Evolutionary conservation across 164 flowering plant species (phyloP), one percentile per base, ranked within the genome.

Genomic region (Litsea cubeba): DNA sequence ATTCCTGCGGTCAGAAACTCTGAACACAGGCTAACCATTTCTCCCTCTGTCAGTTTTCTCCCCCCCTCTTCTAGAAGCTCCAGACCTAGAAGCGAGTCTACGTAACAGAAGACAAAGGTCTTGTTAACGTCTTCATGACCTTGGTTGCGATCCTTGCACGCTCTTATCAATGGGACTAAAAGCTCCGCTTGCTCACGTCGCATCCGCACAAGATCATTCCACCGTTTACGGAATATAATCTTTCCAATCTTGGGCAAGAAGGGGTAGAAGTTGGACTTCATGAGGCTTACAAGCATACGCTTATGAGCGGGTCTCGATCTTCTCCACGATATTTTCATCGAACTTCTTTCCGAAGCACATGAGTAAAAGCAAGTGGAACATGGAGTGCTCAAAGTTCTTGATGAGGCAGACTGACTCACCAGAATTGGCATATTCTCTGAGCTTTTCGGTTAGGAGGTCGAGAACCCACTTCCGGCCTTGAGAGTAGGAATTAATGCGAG

Each of bases 311-410:
- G 35, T 3, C 18, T 79, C 83, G 10, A 85, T 76, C 17, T 84
- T 75, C 14, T 50, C 32, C 1, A 87, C 74, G 2, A 30, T 57
- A 0, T 74, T 30, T 51, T 85, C 90, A 7, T 83, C 82, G 8
- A 85, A 23, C 49, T 75, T 76, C 22, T 81, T 81, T 2, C 88
- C 88, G 22, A 87, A 85, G 75, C 90, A 87, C 85, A 87, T 84
- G 70, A 74, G 30, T 25, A 76, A 73, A 2, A 84, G 69, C 70
- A 83, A 69, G 20, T 81, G 72, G 62, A 84, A 84, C 79, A 86
- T 72, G 26, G 85, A 76, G 71, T 69, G 72, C 62, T 68, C 81
- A 60, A 81, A 72, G 23, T 70, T 73, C 30, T 76, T 77, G 26
- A 58, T 28, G 12, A 81, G 78, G 4, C 64, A 25, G 40, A 82